Conservation (phyloP, 768 basidiomycete genomes). For the Tephrocybe sp. region DNA sequence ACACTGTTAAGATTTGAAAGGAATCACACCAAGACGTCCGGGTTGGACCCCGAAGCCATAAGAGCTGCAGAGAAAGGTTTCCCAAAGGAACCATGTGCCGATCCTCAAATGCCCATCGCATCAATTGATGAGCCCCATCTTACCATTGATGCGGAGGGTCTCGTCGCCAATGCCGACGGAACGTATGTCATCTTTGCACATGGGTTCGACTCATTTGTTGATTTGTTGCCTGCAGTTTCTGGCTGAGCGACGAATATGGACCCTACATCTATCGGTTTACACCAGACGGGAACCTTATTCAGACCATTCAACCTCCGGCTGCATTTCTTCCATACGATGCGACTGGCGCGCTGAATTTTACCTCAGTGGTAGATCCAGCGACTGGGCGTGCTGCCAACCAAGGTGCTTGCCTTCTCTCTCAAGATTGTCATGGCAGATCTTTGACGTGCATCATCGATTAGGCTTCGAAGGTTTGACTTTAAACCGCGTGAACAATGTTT, state of each 20-base stretch:
- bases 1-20: constrained; percentile 54
- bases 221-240: constrained; percentile 39
- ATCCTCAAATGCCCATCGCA: constrained; percentile 48
- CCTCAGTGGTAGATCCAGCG: constrained; percentile 42
- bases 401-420: constrained; percentile 29
- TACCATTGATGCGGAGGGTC: constrained; percentile 57
- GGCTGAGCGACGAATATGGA: constrained; percentile 72
- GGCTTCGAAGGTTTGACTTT: constrained; percentile 64
- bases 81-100: constrained; percentile 29
- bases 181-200: constrained; percentile 37
- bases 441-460: no score
- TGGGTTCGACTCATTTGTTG: background rate
- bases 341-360: constrained; percentile 51
- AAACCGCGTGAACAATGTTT: constrained; percentile 42
- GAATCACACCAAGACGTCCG: constrained; percentile 46
- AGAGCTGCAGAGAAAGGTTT: constrained; percentile 39
- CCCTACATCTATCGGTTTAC: constrained; percentile 62
- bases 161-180: constrained; percentile 59
- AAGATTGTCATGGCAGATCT: background rate
- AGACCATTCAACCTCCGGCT: constrained; percentile 57
- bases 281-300: constrained; percentile 45
- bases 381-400: constrained; percentile 59
- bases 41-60: constrained; percentile 52
- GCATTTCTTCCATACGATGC: constrained; percentile 52
- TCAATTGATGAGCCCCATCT: constrained; percentile 43